Evolutionary conservation across 192 early-diverging fungal genomes (phyloP), one percentile per base, ranked within the genome.

Genomic region (Rhizoclosmatium globosum): DNA sequence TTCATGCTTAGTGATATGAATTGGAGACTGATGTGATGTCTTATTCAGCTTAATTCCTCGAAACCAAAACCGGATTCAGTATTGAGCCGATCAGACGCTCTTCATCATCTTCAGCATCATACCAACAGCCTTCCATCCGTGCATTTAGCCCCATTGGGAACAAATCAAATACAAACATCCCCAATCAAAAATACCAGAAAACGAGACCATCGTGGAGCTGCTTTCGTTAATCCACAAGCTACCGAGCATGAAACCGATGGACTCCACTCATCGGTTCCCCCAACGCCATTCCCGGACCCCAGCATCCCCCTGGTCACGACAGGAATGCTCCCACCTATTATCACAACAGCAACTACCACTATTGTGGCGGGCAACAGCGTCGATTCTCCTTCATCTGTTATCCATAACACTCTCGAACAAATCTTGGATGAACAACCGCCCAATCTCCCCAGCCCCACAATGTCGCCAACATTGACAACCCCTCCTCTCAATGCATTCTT

Each of bases 371-470:
- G 6, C 9, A 53, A 53, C 17, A 53, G 9, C 6, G 17, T 53
- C 50, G 17, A 53, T 53, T 53, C 50, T 53, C 50, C 50, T 13
- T 7, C 17, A 13, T 13, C 6, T 17, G 50, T 53, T 17, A 17
- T 53, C 17, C 6, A 53, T 17, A 53, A 68, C 45, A 43, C 38
- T 47, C 17, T 53, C 9, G 9, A 13, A 7, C 17, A 13, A 17
- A 17, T 7, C 17, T 53, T 53, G 50, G 50, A 53, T 17, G 50
- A 53, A 17, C 6, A 7, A 53, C 50, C 50, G 1, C 62, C 62
- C 9, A 87, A 85, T 53, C 74, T 87, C 21, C 86, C 86, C 65
- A 87, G 86, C 76, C 86, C 86, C 0, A 87, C 82, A 9, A 71
- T 82, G 58, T 87, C 86, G 4, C 86, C 86, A 7, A 87, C 86